Percentiles rank a stretch among this genome's conserved stretches.
Conservation (phyloP, 306 rosid genomes). For the Lathyrus sativus region DNA sequence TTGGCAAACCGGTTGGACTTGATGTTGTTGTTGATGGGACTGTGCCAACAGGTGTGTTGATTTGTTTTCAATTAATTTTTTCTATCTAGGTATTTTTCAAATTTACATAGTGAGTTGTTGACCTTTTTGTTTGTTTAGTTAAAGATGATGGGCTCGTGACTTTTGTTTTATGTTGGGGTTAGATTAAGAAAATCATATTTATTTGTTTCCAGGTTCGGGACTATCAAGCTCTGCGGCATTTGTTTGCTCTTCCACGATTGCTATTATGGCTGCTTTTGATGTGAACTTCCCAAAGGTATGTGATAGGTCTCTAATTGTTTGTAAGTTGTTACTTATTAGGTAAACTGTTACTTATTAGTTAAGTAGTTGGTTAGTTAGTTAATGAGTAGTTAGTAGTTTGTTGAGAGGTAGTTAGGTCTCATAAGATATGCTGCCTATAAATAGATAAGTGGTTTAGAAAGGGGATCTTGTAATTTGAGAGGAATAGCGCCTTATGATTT, state of each 20-base stretch:
- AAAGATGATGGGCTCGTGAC: background rate
- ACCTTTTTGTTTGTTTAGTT: conserved; percentile 21
- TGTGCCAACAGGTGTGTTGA: conserved; percentile 79
- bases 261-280: conserved; percentile 89
- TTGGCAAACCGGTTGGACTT: conserved; percentile 73
- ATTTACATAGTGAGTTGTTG: conserved; percentile 20
- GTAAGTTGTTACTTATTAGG: no score
- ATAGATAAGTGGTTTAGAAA: no score
- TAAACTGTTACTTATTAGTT: no score
- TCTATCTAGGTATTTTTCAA: conserved; percentile 2
- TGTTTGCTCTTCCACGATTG: conserved; percentile 96
- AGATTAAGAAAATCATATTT: background rate
- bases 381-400: no score
- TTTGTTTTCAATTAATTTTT: conserved; percentile 23
- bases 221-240: conserved; percentile 96
- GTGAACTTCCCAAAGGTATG: conserved; percentile 77
- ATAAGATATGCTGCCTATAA: no score
- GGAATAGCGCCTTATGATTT: background rate
- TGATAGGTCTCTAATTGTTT: no score
- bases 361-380: no score
- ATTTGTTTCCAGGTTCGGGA: conserved; percentile 74
- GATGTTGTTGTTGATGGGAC: conserved; percentile 89
- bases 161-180: conserved; percentile 20
- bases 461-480: no score
- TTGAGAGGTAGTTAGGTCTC: no score